Evolutionary conservation across 345 rosid genomes (phyloP).

Genomic region (Brassica cretica): DNA sequence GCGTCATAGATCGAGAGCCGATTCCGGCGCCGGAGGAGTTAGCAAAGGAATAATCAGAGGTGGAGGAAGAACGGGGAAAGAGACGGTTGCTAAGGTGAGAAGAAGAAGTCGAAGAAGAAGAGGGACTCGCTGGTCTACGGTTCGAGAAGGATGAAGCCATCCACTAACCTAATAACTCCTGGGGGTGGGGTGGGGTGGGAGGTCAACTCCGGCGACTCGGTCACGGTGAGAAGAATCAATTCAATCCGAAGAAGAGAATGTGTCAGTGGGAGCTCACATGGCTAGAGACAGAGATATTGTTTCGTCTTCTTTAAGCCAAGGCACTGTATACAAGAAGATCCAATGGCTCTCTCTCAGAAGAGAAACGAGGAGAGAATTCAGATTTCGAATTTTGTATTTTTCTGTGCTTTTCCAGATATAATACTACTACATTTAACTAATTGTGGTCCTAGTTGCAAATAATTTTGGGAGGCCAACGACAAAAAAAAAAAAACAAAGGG

Average conservation of each 20-base stretch:
- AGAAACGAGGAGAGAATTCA: slow-evolving; percentile 38
- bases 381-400: slow-evolving; percentile 33
- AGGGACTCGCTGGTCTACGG: slow-evolving; percentile 68
- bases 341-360: slow-evolving; percentile 13
- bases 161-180: slow-evolving; percentile 44
- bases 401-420: slow-evolving; percentile 1
- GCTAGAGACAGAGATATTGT: slow-evolving; percentile 47
- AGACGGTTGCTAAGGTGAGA: slow-evolving; percentile 44
- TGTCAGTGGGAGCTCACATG: slow-evolving; percentile 88
- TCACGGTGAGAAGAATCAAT: neutral
- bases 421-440: neutral
- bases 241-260: slow-evolving; percentile 41
- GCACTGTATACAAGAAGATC: slow-evolving; percentile 37
- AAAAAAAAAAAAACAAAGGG: too few species aligned
- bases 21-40: slow-evolving; percentile 35
- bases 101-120: slow-evolving; percentile 87
- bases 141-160: slow-evolving; percentile 65
- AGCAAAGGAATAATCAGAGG: slow-evolving; percentile 7
- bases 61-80: slow-evolving; percentile 60
- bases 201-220: slow-evolving; percentile 48
- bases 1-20: slow-evolving; percentile 80
- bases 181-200: neutral
- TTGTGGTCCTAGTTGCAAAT: slow-evolving; percentile 40
- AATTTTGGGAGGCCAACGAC: slow-evolving; percentile 32
- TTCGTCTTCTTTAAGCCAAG: slow-evolving; percentile 73